These are phyloP conservation scores for Chlorella sp. DNA, from an alignment of 139 green algal genomes.

Conservation along the genomic window DNA sequence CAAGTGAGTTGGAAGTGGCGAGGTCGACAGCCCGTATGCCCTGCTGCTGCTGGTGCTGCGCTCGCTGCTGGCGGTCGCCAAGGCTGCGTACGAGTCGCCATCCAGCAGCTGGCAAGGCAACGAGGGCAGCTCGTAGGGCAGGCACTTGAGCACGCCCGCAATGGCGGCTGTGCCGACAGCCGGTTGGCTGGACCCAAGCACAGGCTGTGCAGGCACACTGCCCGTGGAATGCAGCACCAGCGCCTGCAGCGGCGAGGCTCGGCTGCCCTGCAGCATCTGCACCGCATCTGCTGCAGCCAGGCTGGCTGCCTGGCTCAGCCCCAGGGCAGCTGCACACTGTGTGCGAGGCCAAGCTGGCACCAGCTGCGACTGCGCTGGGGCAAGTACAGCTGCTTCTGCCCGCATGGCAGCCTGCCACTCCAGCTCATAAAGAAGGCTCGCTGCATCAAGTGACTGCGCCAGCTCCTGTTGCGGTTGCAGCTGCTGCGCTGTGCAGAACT, in stretches of 20 bases:
- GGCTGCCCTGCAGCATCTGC: neutral
- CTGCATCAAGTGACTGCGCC: neutral
- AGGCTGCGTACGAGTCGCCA: neutral
- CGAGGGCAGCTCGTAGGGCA: constrained; percentile 22
- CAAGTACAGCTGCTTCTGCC: neutral
- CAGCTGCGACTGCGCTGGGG: no score
- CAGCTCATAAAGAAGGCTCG: neutral
- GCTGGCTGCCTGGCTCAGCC: neutral
- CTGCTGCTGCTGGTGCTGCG: neutral
- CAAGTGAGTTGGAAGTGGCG: neutral
- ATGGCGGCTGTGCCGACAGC: neutral
- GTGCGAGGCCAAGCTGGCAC: no score
- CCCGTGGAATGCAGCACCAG: neutral
- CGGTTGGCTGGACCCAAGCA: neutral
- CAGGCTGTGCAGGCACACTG: neutral
- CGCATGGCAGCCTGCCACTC: neutral
- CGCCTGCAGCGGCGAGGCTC: neutral
- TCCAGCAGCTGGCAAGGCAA: neutral
- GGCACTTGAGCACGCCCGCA: neutral
- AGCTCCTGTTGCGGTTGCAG: no score
- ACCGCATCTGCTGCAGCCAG: neutral
- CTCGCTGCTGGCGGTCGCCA: neutral
- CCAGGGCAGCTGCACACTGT: no score
- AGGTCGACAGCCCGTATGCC: neutral
- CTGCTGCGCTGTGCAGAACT: no score